These are phyloP conservation scores for Cercospora sp. DNA, from an alignment of 2,329 filamentous ascomycete species.

Conservation along the genomic window DNA sequence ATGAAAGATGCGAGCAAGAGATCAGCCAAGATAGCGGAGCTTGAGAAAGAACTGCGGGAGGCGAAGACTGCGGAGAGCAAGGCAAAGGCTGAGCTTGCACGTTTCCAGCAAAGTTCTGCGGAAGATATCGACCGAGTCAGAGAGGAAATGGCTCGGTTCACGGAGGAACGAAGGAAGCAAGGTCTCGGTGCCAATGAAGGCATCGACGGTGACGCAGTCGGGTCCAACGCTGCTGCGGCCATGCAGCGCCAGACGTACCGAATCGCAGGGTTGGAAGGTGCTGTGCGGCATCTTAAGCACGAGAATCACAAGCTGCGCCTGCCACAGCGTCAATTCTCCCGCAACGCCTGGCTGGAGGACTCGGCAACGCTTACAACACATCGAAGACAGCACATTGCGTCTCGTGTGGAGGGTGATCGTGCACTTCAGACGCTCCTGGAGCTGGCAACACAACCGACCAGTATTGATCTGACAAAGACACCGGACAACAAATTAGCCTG, in stretches of 20 bases:
- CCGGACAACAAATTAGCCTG: slow-evolving; percentile 64
- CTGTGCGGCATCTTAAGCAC: slow-evolving; percentile 66
- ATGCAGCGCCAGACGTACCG: slow-evolving; percentile 66
- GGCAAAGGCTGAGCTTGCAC: slow-evolving; percentile 39
- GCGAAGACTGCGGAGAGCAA: slow-evolving; percentile 56
- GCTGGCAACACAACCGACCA: slow-evolving; percentile 56
- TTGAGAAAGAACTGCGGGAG: slow-evolving; percentile 51
- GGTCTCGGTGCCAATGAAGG: slow-evolving; percentile 54
- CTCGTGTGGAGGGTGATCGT: slow-evolving; percentile 60
- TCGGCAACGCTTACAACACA: slow-evolving; percentile 35
- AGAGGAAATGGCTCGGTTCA: slow-evolving; percentile 33
- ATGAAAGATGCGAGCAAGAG: slow-evolving; percentile 83
- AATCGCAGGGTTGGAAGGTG: slow-evolving; percentile 63
- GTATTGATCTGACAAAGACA: slow-evolving; percentile 61
- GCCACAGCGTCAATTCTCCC: slow-evolving; percentile 59
- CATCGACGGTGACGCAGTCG: slow-evolving; percentile 65
- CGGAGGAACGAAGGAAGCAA: slow-evolving; percentile 38
- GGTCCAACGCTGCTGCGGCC: slow-evolving; percentile 70
- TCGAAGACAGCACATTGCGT: slow-evolving; percentile 46
- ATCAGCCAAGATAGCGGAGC: slow-evolving; percentile 65
- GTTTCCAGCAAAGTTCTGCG: slow-evolving; percentile 31
- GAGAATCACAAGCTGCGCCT: slow-evolving; percentile 65
- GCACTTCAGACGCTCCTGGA: slow-evolving; percentile 65
- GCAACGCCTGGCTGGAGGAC: neutral
- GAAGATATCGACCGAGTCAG: slow-evolving; percentile 33